Base-by-base conservation (phyloP, 805 yeast genomes). In the Suhomyces emberorum region DNA sequence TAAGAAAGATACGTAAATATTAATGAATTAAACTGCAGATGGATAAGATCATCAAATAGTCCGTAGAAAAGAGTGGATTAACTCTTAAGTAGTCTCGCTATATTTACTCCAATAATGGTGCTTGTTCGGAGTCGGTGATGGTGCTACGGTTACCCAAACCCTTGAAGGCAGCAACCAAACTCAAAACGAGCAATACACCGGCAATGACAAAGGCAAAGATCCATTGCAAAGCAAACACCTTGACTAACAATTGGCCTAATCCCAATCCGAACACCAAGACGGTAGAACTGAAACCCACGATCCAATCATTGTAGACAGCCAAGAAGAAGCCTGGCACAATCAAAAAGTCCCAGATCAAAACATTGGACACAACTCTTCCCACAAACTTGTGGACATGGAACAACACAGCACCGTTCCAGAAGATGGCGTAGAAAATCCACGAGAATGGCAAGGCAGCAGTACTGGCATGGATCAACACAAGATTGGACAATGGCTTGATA, bases 391-490 rank as follows among this genome's bases (percentile, higher is more conserved):
- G 72, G 37, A 83, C 75, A 42, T 81, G 83, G 63, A 81, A 75
- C 54, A 82, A 55, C 19, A 81, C 82, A 2, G 95, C 88, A 30
- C 95, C 95, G 53, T 83, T 83, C 95, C 95, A 87, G 67, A 85
- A 83, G 25, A 86, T 55, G 16, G 79, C 81, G 52, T 79, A 83
- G 40, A 83, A 55, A 24, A 81, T 61, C 95, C 95, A 87, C 21
- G 83, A 69, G 37, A 83, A 57, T 10, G 95, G 95, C 49, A 84
- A 47, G 0, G 89, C 86, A 7, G 78, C 72, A 10, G 72, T 70
- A 11, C 91, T 74, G 46, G 79, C 60, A 59, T 87, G 95, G 34
- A 83, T 65, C 25, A 77, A 59, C 20, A 78, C 44, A 75, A 81
- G 79, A 41, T 67, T 69, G 36, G 62, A 43, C 32, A 77, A 46